Evolutionary conservation across 305 asterid species (phyloP).

Genomic region (Fraxinus nigra): DNA sequence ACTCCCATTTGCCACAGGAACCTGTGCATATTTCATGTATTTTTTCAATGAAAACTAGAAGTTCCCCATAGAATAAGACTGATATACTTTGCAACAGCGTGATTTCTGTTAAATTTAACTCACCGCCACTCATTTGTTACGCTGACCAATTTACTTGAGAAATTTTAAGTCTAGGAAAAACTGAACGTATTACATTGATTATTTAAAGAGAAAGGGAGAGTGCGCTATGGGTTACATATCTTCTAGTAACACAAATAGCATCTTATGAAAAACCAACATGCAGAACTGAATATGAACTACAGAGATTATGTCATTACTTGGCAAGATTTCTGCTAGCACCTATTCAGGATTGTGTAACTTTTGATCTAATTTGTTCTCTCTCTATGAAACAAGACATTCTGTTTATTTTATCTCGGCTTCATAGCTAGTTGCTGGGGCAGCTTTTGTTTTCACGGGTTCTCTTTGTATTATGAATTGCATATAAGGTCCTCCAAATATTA

Average conservation of each 20-base stretch:
- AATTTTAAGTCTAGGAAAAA: not conserved
- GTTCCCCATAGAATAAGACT: conserved; percentile 13
- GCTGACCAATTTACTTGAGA: conserved; percentile 6
- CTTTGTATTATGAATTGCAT: conserved; percentile 12
- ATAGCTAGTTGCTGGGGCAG: conserved; percentile 7
- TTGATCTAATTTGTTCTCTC: conserved; percentile 14
- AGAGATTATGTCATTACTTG: conserved; percentile 15
- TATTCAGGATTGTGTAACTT: not conserved
- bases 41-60: conserved; percentile 8
- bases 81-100: not conserved
- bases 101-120: conserved; percentile 22
- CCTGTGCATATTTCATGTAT: conserved; percentile 51
- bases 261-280: conserved; percentile 11
- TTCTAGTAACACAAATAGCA: conserved; percentile 14
- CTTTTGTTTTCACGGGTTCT: not conserved
- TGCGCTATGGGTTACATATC: not conserved
- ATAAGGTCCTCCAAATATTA: conserved; percentile 13
- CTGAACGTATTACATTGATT: not conserved
- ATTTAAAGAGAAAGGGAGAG: conserved; percentile 16
- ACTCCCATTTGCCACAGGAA: conserved; percentile 96
- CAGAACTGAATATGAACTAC: conserved; percentile 11
- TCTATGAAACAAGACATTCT: not conserved
- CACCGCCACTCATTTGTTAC: conserved; percentile 12
- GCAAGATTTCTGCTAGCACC: conserved; percentile 21
- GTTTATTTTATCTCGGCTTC: not conserved